These are phyloP conservation scores for Hypericum perforatum DNA, from an alignment of 345 rosid genomes.

Conservation along the genomic window DNA sequence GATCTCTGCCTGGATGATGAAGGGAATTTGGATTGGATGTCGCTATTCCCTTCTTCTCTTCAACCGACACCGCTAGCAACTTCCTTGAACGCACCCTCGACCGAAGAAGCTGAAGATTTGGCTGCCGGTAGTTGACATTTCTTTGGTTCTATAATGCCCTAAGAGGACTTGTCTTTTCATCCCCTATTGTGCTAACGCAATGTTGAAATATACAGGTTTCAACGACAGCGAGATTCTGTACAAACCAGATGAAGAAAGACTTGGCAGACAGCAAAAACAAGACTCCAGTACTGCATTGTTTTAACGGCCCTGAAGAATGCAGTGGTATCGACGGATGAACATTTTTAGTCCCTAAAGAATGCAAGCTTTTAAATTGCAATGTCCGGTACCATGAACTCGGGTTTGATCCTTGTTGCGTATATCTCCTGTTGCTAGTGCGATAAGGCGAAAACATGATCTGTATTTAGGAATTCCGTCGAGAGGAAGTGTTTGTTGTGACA, in stretches of 20 bases:
- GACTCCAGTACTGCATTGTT: no score
- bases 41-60: conserved; percentile 35
- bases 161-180: not conserved
- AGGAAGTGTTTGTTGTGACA: no score
- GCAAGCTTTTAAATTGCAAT: no score
- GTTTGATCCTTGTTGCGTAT: no score
- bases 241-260: conserved; percentile 3
- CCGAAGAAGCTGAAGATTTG: conserved; percentile 54
- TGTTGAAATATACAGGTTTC: conserved; percentile 48
- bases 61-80: conserved; percentile 28
- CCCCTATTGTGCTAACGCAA: not conserved
- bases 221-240: conserved; percentile 67
- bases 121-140: conserved; percentile 41
- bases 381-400: no score
- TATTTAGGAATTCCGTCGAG: no score
- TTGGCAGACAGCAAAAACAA: not conserved
- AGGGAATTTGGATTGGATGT: conserved; percentile 60
- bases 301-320: no score
- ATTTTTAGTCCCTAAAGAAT: no score
- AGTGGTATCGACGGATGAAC: no score
- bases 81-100: conserved; percentile 7
- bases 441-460: no score
- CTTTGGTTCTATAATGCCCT: conserved; percentile 3
- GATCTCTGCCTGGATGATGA: conserved; percentile 39
- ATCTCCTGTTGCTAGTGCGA: no score